Evolutionary conservation across 2,329 filamentous ascomycete genomes (phyloP).

Genomic region (Botrytis pseudocinerea): DNA sequence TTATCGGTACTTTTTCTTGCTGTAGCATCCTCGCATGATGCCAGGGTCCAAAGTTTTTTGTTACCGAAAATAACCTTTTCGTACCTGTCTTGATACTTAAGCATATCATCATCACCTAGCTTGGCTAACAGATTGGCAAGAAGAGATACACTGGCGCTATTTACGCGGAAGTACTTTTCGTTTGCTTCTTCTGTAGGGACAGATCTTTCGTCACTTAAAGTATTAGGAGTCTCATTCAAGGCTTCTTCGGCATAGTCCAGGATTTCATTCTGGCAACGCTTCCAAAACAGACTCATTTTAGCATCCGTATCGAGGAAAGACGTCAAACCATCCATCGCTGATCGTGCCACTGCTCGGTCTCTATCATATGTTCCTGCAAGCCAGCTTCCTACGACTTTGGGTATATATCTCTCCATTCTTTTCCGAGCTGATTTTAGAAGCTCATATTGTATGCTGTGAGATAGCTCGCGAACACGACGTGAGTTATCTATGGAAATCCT

Average conservation of each 20-base stretch:
- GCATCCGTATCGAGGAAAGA: constrained; percentile 77
- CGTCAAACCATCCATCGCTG: constrained; percentile 75
- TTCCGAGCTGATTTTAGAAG: constrained; percentile 68
- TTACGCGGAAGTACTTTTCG: constrained; percentile 79
- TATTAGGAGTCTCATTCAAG: constrained; percentile 75
- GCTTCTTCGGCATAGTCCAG: constrained; percentile 80
- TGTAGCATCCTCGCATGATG: constrained; percentile 60
- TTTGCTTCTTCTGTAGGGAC: constrained; percentile 82
- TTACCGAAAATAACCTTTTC: constrained; percentile 65
- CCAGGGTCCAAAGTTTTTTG: constrained; percentile 62
- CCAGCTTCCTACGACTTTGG: constrained; percentile 83
- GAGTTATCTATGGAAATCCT: constrained; percentile 87
- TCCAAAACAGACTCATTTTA: constrained; percentile 76
- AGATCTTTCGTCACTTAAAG: constrained; percentile 84
- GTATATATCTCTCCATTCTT: constrained; percentile 77
- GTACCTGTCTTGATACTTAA: constrained; percentile 62
- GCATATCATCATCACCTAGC: constrained; percentile 53
- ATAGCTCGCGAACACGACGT: constrained; percentile 81
- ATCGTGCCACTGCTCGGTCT: constrained; percentile 72
- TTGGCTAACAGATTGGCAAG: constrained; percentile 55
- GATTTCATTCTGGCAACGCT: constrained; percentile 76
- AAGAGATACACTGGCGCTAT: constrained; percentile 56
- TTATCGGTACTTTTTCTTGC: constrained; percentile 55
- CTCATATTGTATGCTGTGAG: constrained; percentile 71
- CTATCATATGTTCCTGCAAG: constrained; percentile 84